These are phyloP conservation scores for Dactylellina sp. DNA, from an alignment of 2,329 filamentous ascomycete genomes.

Conservation along the genomic window DNA sequence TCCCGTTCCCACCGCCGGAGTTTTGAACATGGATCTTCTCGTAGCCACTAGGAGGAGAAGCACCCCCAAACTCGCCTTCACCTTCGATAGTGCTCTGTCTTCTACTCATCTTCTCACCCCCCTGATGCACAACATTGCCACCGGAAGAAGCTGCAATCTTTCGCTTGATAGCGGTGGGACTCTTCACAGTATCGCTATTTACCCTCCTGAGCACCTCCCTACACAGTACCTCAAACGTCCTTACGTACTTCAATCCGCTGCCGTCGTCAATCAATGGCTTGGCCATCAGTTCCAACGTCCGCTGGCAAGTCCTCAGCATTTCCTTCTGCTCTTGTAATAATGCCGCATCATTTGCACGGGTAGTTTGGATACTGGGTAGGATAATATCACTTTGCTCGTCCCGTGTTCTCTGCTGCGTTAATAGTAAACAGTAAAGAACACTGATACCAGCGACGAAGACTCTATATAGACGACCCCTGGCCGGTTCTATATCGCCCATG, in stretches of 20 bases:
- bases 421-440: slow-evolving; percentile 46
- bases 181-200: slow-evolving; percentile 35
- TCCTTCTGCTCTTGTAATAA: slow-evolving; percentile 54
- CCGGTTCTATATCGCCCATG: slow-evolving; percentile 56
- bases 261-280: slow-evolving; percentile 54
- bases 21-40: slow-evolving; percentile 55
- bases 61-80: slow-evolving; percentile 53
- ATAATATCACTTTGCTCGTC: slow-evolving; percentile 55
- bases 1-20: slow-evolving; percentile 34
- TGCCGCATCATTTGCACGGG: slow-evolving; percentile 47
- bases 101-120: slow-evolving; percentile 40
- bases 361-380: slow-evolving; percentile 48
- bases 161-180: slow-evolving; percentile 36
- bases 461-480: slow-evolving; percentile 47
- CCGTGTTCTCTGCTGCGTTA: slow-evolving; percentile 52
- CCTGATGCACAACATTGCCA: neutral
- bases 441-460: slow-evolving; percentile 55
- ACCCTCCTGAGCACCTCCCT: slow-evolving; percentile 48
- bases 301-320: slow-evolving; percentile 48
- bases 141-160: slow-evolving; percentile 24
- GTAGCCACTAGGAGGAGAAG: slow-evolving; percentile 53
- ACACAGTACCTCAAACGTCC: slow-evolving; percentile 56
- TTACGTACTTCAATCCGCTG: slow-evolving; percentile 50
- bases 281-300: slow-evolving; percentile 53
- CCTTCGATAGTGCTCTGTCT: slow-evolving; percentile 51